phyloP scores from a whole-genome alignment of 2,329 filamentous ascomycete species.

The Botrytis sinoallii region DNA sequence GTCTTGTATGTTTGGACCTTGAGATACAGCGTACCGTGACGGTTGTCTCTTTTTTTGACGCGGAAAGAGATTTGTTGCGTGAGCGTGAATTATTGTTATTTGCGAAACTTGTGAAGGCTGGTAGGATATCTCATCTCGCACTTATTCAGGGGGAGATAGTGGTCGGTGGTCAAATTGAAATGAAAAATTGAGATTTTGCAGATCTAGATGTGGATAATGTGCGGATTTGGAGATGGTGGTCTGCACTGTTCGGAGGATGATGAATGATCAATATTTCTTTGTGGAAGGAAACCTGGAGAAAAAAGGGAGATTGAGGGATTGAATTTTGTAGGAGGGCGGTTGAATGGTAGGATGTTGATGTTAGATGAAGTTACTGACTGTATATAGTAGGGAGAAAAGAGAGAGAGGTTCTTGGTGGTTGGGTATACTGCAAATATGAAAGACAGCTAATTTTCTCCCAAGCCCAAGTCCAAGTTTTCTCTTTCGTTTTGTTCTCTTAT shows the following conservation, averaged over 20 bases:
- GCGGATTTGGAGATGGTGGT: too few species aligned
- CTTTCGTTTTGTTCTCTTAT: not conserved
- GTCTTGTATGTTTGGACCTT: not conserved
- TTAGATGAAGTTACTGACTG: not conserved
- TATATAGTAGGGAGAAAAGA: not conserved
- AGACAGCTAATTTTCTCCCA: not conserved
- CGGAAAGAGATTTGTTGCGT: too few species aligned
- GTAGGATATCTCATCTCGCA: too few species aligned
- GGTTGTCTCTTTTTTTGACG: accelerated
- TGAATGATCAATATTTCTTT: not conserved
- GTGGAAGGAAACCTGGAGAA: too few species aligned
- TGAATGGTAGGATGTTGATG: not conserved
- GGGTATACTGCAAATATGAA: too few species aligned
- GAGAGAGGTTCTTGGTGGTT: not conserved
- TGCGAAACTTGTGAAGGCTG: not conserved
- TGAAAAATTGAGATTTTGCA: not conserved
- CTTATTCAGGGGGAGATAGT: not conserved
- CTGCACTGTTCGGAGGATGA: too few species aligned
- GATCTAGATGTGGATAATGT: too few species aligned
- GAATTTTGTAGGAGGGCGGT: too few species aligned
- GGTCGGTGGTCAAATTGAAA: not conserved
- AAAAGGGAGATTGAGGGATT: too few species aligned
- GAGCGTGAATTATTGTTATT: not conserved
- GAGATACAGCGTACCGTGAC: not conserved
- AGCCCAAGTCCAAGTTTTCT: not conserved